Evolutionary conservation across 1,284 basidiomycete species (phyloP).

Genomic region (Cryptococcus hybrid): DNA sequence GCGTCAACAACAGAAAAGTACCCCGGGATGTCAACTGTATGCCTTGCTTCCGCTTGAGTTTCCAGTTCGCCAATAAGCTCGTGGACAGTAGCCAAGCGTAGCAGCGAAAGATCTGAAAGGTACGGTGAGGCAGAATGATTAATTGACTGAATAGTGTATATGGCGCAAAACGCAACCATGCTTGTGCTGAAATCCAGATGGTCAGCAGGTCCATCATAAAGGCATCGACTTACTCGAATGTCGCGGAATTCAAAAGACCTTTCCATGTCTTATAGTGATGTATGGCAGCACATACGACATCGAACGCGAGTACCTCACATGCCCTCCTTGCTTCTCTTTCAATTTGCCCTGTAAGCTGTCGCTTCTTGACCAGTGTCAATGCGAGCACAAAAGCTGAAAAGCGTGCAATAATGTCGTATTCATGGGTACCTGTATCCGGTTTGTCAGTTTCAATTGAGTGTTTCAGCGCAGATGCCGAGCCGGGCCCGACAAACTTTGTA

Average conservation of each 20-base stretch:
- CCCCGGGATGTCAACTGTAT: conserved; percentile 3
- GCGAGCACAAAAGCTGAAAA: conserved; percentile 17
- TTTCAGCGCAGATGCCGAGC: no score
- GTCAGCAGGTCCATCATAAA: neutral
- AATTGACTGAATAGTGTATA: conserved; percentile 22
- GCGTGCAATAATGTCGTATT: conserved; percentile 22
- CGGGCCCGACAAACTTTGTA: neutral
- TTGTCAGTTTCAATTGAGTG: neutral
- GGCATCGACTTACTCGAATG: conserved; percentile 20
- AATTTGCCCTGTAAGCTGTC: neutral
- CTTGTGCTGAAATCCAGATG: conserved; percentile 11
- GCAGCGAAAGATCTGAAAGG: conserved; percentile 19
- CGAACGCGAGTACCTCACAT: conserved; percentile 17
- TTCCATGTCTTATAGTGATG: conserved; percentile 18
- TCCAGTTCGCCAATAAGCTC: conserved; percentile 17
- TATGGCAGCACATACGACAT: conserved; percentile 18
- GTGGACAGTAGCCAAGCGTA: conserved; percentile 16
- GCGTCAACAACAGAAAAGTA: conserved; percentile 18
- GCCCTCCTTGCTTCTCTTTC: conserved; percentile 9
- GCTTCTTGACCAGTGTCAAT: conserved; percentile 11
- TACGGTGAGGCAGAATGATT: conserved; percentile 4
- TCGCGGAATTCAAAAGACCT: conserved; percentile 20
- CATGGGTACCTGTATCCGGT: conserved; percentile 7
- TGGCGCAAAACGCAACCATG: conserved; percentile 24
- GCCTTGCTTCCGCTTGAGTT: conserved; percentile 13